Base-by-base conservation (phyloP, 1,284 basidiomycete genomes). In the Singerocomus rubriflavus region DNA sequence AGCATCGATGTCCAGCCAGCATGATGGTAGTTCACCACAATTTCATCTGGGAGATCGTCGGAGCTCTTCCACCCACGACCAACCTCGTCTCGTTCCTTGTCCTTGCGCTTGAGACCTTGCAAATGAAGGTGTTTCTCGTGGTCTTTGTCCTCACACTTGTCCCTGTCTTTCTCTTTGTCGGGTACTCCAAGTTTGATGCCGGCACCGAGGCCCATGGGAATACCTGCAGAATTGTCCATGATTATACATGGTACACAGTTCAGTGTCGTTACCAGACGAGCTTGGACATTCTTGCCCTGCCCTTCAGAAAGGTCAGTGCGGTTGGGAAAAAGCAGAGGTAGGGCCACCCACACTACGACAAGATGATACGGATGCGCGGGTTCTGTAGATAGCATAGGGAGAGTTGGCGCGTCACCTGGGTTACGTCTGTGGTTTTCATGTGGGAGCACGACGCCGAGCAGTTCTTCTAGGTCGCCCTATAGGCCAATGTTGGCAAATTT, bases 281-380 rank as follows among this genome's bases (percentile, higher is more conserved):
- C 84, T 86, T 6, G 88, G 88, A 61, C 88, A 91, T 72, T 91
- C 88, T 64, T 93, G 90, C 16, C 89, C 90, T 27, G 89, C 90
- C 51, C 86, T 89, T 57, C 30, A 51, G 31, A 40, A 36, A 36
- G 42, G 52, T 65, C 42, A 64, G 53, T 50, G 50, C 46, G 46
- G 44, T 29, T 30, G 46, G 25, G 27, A 17, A 17, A 44, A n/a
- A 47, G 54, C 47, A 36, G 33, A 51, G 45, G 32, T 3, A 50
- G 43, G 30, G 36, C 4, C 11, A 71, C 84, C 66, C 61, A 86
- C 86, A 93, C 78, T 21, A 93, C 80, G 17, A 93, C 72, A 14
- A 93, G 68, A 67, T 93, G 91, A 65, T 90, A 93, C 7, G 88
- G 88, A 66, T 93, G 91, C 16, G 64, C 63, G 14, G 73, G 69